phyloP scores from a whole-genome alignment of 2,329 filamentous ascomycete genomes.

The Leptoxyphium fumago region DNA sequence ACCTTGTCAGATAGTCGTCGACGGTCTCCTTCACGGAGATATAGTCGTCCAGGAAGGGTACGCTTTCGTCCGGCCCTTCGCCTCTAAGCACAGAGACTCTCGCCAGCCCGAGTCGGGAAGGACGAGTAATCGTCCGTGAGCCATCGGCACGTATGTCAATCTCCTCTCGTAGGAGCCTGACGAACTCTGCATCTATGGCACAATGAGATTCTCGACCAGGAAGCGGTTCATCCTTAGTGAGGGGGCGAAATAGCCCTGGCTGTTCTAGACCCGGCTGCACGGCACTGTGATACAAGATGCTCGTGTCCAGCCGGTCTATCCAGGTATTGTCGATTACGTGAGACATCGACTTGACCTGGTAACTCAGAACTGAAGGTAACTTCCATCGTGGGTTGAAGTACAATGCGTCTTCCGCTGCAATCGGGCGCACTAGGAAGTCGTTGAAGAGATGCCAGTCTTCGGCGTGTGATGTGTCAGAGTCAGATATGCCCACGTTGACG shows the following conservation, averaged over 20 bases:
- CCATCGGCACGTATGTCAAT: slow-evolving; percentile 95
- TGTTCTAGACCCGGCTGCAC: slow-evolving; percentile 25
- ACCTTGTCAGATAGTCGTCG: slow-evolving; percentile 88
- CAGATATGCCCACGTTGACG: slow-evolving; percentile 64
- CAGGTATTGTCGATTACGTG: slow-evolving; percentile 75
- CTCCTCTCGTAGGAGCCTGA: slow-evolving; percentile 80
- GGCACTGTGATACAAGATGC: slow-evolving; percentile 65
- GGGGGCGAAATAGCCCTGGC: slow-evolving; percentile 13
- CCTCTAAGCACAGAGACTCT: slow-evolving; percentile 82
- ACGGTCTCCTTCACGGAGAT: slow-evolving; percentile 82
- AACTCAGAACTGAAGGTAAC: slow-evolving; percentile 72
- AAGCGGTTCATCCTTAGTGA: slow-evolving; percentile 33
- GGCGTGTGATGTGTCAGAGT: slow-evolving; percentile 41
- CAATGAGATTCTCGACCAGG: slow-evolving; percentile 52
- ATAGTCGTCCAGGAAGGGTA: slow-evolving; percentile 94
- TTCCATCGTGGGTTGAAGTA: slow-evolving; percentile 90
- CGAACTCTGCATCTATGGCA: slow-evolving; percentile 92
- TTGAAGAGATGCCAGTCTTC: slow-evolving; percentile 94
- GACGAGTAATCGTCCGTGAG: slow-evolving; percentile 78
- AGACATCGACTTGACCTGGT: slow-evolving; percentile 66
- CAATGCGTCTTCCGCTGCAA: slow-evolving; percentile 69
- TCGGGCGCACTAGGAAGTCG: slow-evolving; percentile 77
- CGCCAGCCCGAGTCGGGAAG: slow-evolving; percentile 81
- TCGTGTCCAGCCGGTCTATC: slow-evolving; percentile 73
- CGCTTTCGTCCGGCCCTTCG: slow-evolving; percentile 58